Percentiles rank a stretch among this genome's conserved stretches.
These are phyloP conservation scores for Zalerion maritima DNA, from an alignment of 495 filamentous ascomycete genomes.

Conservation along the genomic window DNA sequence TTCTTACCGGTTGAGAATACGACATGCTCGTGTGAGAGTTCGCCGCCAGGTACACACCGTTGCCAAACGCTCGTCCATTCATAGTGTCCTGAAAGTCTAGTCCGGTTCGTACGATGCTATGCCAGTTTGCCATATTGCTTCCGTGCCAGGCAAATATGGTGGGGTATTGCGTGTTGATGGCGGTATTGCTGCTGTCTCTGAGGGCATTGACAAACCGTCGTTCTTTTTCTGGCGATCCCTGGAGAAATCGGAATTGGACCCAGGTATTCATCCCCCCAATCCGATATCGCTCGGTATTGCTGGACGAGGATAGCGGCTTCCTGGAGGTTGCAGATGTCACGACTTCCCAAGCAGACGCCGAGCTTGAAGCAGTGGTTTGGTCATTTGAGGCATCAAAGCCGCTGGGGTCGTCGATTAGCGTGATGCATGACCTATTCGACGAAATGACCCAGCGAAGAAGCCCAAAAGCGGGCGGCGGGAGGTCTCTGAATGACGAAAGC, in stretches of 20 bases:
- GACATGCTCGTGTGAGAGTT: slow-evolving; percentile 38
- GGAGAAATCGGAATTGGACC: slow-evolving; percentile 74
- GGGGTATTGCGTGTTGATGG: slow-evolving; percentile 32
- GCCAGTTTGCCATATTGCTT: slow-evolving; percentile 67
- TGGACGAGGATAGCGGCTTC: too few relatives aligned
- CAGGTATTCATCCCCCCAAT: slow-evolving; percentile 52
- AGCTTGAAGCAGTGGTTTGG: too few relatives aligned
- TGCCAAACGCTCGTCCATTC: slow-evolving; percentile 57
- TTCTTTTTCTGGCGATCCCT: slow-evolving; percentile 86
- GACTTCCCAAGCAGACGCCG: background rate
- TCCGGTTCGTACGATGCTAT: slow-evolving; percentile 74
- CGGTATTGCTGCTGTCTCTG: slow-evolving; percentile 23
- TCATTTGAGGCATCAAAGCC: too few relatives aligned
- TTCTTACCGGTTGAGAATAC: slow-evolving; percentile 27
- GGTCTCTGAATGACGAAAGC: slow-evolving; percentile 45
- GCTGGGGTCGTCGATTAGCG: slow-evolving; percentile 46
- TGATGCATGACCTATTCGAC: slow-evolving; percentile 77
- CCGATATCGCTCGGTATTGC: slow-evolving; percentile 27
- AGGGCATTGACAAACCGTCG: slow-evolving; percentile 59
- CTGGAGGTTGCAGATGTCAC: too few relatives aligned
- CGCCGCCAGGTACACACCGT: slow-evolving; percentile 71
- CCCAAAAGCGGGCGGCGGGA: slow-evolving; percentile 52
- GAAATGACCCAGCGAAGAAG: slow-evolving; percentile 82
- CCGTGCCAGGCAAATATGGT: slow-evolving; percentile 82
- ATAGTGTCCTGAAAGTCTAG: slow-evolving; percentile 49